phyloP scores from a whole-genome alignment of 768 basidiomycete species.

The Lepiota venenata region DNA sequence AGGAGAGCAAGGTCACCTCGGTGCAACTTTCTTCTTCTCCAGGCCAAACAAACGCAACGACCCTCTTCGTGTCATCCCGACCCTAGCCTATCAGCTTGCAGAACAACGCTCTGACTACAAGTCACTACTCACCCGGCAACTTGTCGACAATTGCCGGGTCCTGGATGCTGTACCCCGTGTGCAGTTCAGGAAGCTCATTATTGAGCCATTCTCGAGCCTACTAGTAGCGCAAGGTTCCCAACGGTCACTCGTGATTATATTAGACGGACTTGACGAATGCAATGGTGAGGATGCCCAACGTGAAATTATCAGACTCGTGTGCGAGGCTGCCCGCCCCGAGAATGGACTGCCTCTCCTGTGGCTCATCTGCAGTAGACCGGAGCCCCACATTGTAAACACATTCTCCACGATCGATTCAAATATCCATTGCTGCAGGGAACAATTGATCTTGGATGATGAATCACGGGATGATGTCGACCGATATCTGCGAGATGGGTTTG shows the following conservation, averaged over 20 bases:
- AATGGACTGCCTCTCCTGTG: neutral
- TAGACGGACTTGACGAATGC: constrained; percentile 8
- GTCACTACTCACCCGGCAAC: neutral
- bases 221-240: neutral
- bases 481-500: neutral
- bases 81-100: constrained; percentile 6
- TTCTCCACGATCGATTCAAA: neutral
- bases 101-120: neutral
- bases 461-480: neutral
- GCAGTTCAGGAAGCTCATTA: constrained; percentile 2
- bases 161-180: neutral
- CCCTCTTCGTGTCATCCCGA: neutral
- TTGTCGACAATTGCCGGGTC: neutral
- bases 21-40: constrained; percentile 10
- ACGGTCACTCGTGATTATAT: neutral
- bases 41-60: neutral
- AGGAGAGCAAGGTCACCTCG: neutral
- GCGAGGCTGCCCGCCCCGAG: neutral
- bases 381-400: neutral
- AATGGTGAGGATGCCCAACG: neutral
- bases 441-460: neutral
- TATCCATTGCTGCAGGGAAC: neutral
- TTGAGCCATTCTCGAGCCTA: neutral
- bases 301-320: neutral
- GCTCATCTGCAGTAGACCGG: constrained; percentile 2